Conservation (phyloP, 2,329 filamentous ascomycete genomes). For the Phaeophleospora eucalypticola region DNA sequence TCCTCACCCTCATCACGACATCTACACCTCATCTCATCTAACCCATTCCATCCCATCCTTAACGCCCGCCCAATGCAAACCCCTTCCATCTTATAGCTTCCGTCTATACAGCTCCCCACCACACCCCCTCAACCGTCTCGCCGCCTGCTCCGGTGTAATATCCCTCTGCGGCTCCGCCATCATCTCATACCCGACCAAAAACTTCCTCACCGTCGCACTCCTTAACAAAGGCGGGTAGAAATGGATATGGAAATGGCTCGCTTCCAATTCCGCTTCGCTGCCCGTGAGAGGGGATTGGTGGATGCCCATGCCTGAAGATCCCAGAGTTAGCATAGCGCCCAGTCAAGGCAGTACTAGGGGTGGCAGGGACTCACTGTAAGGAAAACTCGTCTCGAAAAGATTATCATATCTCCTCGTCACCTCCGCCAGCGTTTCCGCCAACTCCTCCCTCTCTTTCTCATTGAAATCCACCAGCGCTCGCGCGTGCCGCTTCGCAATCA, state of each 20-base stretch:
- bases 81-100: slow-evolving; percentile 11
- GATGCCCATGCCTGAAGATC: slow-evolving; percentile 84
- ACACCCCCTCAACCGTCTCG: slow-evolving; percentile 68
- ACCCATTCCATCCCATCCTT: too few relatives aligned
- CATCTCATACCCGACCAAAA: slow-evolving; percentile 93
- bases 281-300: slow-evolving; percentile 90
- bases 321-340: background rate
- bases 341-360: background rate
- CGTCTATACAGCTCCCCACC: slow-evolving; percentile 79
- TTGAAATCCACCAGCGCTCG: slow-evolving; percentile 79
- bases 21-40: too few relatives aligned
- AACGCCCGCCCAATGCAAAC: background rate
- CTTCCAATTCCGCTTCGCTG: slow-evolving; percentile 75
- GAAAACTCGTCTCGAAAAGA: slow-evolving; percentile 92
- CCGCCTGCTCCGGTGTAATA: slow-evolving; percentile 94
- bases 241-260: slow-evolving; percentile 91
- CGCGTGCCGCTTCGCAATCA: slow-evolving; percentile 79
- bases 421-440: slow-evolving; percentile 83
- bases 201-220: slow-evolving; percentile 91
- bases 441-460: slow-evolving; percentile 62
- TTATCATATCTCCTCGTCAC: slow-evolving; percentile 93
- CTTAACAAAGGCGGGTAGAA: slow-evolving; percentile 93
- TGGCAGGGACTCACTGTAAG: slow-evolving; percentile 66
- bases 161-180: slow-evolving; percentile 97
- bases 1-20: too few relatives aligned